Evolutionary conservation across 805 yeast genomes (phyloP), one percentile per base, ranked within the genome.

Genomic region (Zygotorulaspora florentina): DNA sequence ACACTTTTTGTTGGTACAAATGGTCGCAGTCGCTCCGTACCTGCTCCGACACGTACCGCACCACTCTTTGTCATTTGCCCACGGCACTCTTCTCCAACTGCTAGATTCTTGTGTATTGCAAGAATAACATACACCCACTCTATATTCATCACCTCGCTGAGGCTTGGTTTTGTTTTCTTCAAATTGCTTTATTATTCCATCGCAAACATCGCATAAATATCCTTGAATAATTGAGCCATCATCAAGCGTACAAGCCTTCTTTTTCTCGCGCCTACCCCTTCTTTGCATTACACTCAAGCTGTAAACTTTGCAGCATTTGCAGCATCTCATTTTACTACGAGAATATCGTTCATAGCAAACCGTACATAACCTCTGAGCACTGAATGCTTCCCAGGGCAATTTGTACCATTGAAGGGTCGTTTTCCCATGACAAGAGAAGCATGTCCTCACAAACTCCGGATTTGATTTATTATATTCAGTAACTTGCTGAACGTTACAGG

Each of bases 11-110:
- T 42, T 42, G 16, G 35, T 37, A 35, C 49, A 42, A 11, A 46
- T 33, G 2, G 42, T 42, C 8, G 41, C 46, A 9, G 46, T 37
- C 2, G 33, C 43, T 11, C 27, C 27, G 33, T 42, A 46, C 8
- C 49, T 33, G 15, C 46, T 35, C 5, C 49, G 36, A 35, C 46
- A 46, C 13, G 15, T 18, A 15, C 41, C 29, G 39, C 49, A 46
- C 46, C 49, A 46, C 16, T 8, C 18, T 27, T 18, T n/a, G 16
- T 15, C 8, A 31, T 11, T 11, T 8, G 35, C 36, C 46, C 43
- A 42, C 10, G 49, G 39, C 10, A 37, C 33, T 31, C 38, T 45
- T 26, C 48, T n/a, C 46, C 48, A 45, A 12, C 20, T 12, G 18
- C 17, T 27, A 8, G 39, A 23, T 12, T 42, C 37, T 13, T 16